A percentile compares a stretch with the other conserved stretches of the same genome.
phyloP scores from a whole-genome alignment of 2,329 filamentous ascomycete species.

The Fusarium lateritium region DNA sequence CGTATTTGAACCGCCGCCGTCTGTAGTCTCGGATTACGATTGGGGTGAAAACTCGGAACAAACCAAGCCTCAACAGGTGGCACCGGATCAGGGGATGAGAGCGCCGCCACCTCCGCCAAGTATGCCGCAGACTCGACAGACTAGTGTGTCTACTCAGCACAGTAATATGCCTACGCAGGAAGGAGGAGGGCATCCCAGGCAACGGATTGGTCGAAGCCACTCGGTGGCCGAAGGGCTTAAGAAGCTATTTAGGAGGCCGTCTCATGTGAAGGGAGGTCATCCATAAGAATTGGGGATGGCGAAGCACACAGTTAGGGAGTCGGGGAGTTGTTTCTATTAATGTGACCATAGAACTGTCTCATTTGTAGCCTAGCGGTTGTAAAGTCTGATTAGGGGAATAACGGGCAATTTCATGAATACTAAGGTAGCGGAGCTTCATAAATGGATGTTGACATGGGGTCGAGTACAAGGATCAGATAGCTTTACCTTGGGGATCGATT shows the following conservation, averaged over 20 bases:
- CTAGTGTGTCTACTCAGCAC: conserved; percentile 21
- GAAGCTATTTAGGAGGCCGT: conserved; percentile 57
- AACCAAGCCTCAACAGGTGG: conserved; percentile 4
- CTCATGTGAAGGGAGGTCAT: conserved; percentile 19
- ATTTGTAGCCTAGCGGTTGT: not conserved
- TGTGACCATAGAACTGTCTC: not conserved
- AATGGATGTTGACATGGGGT: conserved; percentile 6
- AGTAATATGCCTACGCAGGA: conserved; percentile 11
- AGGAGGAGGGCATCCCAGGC: conserved; percentile 16
- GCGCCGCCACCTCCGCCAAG: conserved; percentile 18
- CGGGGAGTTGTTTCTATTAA: not conserved
- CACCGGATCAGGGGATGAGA: conserved; percentile 7
- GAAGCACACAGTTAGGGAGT: not conserved
- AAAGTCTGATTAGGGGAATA: not conserved
- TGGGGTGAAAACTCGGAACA: conserved; percentile 7
- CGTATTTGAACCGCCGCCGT: conserved; percentile 21
- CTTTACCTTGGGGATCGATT: conserved; percentile 7
- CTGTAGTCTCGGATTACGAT: conserved; percentile 19
- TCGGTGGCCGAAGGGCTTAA: conserved; percentile 57
- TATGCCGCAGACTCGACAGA: conserved; percentile 17
- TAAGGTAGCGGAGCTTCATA: conserved; percentile 14
- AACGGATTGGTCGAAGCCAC: conserved; percentile 49
- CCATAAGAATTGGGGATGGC: not conserved
- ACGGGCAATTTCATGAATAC: conserved; percentile 1
- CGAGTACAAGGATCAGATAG: conserved; percentile 3